Base-by-base conservation (phyloP, 257 asterid genomes). In the Verbascum thapsus region DNA sequence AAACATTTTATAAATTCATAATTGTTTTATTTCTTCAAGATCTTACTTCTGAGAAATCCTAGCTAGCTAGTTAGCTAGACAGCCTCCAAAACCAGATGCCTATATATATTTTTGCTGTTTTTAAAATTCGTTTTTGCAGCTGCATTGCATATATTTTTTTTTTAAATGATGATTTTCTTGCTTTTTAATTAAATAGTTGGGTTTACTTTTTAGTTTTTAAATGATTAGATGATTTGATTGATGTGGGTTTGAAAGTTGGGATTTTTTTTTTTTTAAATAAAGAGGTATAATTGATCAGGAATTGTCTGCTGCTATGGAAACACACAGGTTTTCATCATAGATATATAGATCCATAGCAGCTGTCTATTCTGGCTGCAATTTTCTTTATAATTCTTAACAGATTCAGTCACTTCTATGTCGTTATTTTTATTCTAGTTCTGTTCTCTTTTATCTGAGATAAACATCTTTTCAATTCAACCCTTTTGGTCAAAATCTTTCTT, bases 361-460 rank as follows among this genome's bases (percentile, higher is more conserved):
- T 68, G 75, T 64, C 72, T 58, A 45, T 67, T 53, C 39, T 70
- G 30, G 76, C 71, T 49, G 61, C 78, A 51, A 39, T 67, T 40
- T 61, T 56, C 56, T 72, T 67, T 58, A 44, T 67, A 57, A 56
- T 73, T 73, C 66, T 56, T 73, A 78, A 80, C 88, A 34, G 78
- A 83, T 69, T 78, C 81, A 83, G 85, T 85, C 94, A 77, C 74
- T 79, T 85, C 94, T 73, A 69, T 73, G 70, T 64, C 76, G 74
- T 72, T 63, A 53, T 42, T 66, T 68, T 68, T 48, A 26, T 39
- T 58, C 42, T 39, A n/a, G n/a, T 37, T 51, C 30, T 52, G 19
- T 66, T 26, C 58, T 32, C 20, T 19, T 19, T 66, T 26, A 58
- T 32, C 30, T 52, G 53, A 67, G 5, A 63, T 1, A 60, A 67